Base-by-base conservation (phyloP, 164 flowering plant genomes). In the Dillenia turbinata region DNA sequence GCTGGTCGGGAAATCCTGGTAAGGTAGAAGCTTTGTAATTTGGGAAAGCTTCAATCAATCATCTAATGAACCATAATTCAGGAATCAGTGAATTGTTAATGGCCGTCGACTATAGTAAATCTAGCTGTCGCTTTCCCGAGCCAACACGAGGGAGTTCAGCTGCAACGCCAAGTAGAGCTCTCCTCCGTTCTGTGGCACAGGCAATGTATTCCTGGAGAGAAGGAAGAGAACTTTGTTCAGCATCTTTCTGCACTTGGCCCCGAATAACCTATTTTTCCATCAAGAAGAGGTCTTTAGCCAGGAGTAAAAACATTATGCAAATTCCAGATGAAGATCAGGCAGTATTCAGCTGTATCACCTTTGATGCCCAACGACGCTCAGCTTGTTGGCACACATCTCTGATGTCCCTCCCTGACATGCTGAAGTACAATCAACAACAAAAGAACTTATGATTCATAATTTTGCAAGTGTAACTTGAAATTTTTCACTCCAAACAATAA, bases 281-380 rank as follows among this genome's bases (percentile, higher is more conserved):
- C 24, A 51, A 44, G 44, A 12, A 19, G 13, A 13, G 26, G 9
- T 12, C 5, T 8, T 3, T 11, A 45, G 8, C 10, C 1, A 12
- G 17, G 17, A 12, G 9, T 10, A 19, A 13, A 57, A 9, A 5
- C 14, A 17, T 15, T 5, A 9, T 2, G 33, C 26, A 47, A n/a
- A n/a, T 19, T 19, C 22, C 22, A 19, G 22, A 19, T 1, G 22
- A 19, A 19, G 22, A 19, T 19, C 22, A 19, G 1, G 1, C 22
- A 19, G 22, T 19, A 19, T 19, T 19, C 22, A n/a, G 33, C 19
- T 47, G 17, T 44, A 22, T 52, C 75, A 88, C 98, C 97, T 88
- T 93, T 65, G 98, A 87, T 53, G 99, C 99, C 99, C 99, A 89
- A n/a, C 73, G 83, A 12, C 99, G 75, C 72, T 94, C 99, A 14